phyloP scores from a whole-genome alignment of 73 alveolate species.

The Tetrahymena malaccensis region DNA sequence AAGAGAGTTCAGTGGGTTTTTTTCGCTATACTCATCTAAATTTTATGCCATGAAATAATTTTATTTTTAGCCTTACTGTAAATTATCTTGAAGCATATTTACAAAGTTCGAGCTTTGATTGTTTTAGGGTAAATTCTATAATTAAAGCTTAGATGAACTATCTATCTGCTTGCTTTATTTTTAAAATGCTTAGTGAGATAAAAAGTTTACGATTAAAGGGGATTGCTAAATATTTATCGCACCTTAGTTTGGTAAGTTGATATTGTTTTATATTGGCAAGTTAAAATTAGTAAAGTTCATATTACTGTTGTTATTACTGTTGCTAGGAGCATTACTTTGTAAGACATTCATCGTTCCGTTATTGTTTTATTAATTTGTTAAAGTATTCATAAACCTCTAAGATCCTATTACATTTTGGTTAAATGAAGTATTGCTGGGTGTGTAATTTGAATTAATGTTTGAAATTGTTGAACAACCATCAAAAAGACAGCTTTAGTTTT shows the following conservation, averaged over 20 bases:
- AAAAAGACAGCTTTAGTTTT: not conserved
- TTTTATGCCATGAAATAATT: not conserved
- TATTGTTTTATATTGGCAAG: not conserved
- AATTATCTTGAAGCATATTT: not conserved
- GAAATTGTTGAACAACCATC: not conserved
- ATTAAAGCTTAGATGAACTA: not conserved
- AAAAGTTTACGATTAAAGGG: not conserved
- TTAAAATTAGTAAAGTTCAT: not conserved
- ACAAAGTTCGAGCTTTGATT: not conserved
- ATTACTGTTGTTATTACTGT: not conserved
- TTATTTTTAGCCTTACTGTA: not conserved
- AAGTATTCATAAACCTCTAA: not conserved
- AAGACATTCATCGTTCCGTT: not conserved
- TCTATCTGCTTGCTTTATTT: not conserved
- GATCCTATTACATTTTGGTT: not conserved
- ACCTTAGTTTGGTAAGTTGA: not conserved
- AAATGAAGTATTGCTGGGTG: not conserved
- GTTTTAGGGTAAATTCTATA: not conserved
- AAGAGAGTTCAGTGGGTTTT: not conserved
- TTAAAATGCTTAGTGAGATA: not conserved
- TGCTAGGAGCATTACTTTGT: not conserved
- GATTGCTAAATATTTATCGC: not conserved
- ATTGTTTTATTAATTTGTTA: not conserved
- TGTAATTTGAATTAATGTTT: not conserved
- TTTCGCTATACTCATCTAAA: not conserved